Conservation (phyloP, 2,329 filamentous ascomycete species). For the Aspergillus sp. region DNA sequence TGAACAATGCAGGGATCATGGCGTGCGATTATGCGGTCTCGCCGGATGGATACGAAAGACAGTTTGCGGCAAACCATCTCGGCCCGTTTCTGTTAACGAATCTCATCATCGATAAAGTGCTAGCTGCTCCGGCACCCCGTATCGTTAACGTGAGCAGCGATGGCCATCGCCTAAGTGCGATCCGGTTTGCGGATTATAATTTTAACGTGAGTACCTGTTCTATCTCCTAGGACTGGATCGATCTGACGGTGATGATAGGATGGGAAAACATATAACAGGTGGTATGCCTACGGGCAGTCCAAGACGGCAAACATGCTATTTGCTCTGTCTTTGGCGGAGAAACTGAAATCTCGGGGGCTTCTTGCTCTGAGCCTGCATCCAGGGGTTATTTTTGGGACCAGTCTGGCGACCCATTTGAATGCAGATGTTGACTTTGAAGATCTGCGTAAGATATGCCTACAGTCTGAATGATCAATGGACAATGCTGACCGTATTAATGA, state of each 20-base stretch:
- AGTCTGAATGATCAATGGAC: too few species aligned
- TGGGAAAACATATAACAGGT: slow-evolving; percentile 28
- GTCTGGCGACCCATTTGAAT: too few species aligned
- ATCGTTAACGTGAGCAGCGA: slow-evolving; percentile 48
- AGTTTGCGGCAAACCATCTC: slow-evolving; percentile 41
- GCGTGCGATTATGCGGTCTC: slow-evolving; percentile 26
- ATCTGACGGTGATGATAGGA: slow-evolving; percentile 9
- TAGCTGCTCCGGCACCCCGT: slow-evolving; percentile 26
- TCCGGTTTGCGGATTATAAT: slow-evolving; percentile 47
- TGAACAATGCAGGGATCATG: slow-evolving; percentile 48
- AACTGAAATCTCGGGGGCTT: background rate
- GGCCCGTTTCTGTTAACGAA: slow-evolving; percentile 43
- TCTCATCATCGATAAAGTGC: slow-evolving; percentile 33
- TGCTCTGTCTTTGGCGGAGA: slow-evolving; percentile 33
- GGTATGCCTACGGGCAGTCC: slow-evolving; percentile 42
- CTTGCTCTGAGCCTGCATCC: background rate
- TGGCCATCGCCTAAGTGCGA: slow-evolving; percentile 42
- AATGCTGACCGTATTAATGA: too few species aligned
- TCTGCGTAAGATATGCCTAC: too few species aligned
- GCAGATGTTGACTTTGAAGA: too few species aligned
- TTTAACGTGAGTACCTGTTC: background rate
- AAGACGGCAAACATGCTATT: slow-evolving; percentile 50
- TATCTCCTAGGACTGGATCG: too few species aligned
- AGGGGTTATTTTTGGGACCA: background rate
- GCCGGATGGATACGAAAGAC: slow-evolving; percentile 38